Evolutionary conservation across 2,329 filamentous ascomycete genomes (phyloP), one percentile per base, ranked within the genome.

Genomic region (Colletotrichum phormii): DNA sequence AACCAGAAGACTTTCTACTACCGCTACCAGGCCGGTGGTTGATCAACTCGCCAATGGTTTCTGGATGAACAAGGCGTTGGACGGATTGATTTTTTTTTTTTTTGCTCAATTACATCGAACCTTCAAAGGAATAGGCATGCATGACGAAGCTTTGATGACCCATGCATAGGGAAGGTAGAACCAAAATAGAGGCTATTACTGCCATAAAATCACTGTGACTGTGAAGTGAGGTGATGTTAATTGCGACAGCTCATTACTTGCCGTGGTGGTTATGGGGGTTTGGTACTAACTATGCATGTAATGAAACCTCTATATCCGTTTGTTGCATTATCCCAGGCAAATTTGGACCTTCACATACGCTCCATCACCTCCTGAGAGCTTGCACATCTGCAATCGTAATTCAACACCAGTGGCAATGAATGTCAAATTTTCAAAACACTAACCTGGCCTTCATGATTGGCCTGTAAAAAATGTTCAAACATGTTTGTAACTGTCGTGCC

Each of bases 1-100:
- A 89, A 89, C 86, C 94, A 97, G 81, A 88, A 89, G 80, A 85
- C 84, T 77, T 90, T 88, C 82, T 88, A 88, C 79, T 88, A 88
- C 83, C 86, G 82, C 64, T 86, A 85, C 75, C 79, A 83, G 74
- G 80, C 80, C 66, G 84, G 84, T 80, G 84, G 84, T 82, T 86
- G 82, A 79, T 71, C 67, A 55, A 60, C 58, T 71, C 71, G 70
- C 60, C 53, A 37, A 13, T 49, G 15, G 18, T 9, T n/a, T n/a
- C 51, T 60, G n/a, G 60, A 3, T 11, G 60, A 24, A 12, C 2
- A 37, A 29, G 66, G 70, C 54, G 66, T 61, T 64, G 46, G 42
- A 22, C 46, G 66, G 60, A 35, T 61, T 68, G 51, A 29, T 66
- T 70, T 68, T 57, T 55, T 29, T 57, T 55, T 29, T 46, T 69